Conservation (phyloP, 768 basidiomycete genomes). For the Pulveroboletus sp. region DNA sequence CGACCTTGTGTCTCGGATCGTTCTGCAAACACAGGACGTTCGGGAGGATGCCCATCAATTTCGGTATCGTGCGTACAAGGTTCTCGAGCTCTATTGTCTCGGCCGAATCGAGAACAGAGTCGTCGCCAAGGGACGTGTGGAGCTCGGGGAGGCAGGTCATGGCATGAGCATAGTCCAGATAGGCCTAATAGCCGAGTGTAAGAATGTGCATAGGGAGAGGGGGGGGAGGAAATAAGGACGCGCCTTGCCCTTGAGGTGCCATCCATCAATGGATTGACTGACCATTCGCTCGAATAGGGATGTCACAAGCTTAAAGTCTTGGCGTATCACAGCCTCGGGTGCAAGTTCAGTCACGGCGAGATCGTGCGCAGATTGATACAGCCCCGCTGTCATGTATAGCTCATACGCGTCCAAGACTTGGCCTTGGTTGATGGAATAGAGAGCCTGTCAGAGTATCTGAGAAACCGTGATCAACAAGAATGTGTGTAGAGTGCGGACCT, state of each 20-base stretch:
- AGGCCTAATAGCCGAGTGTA: constrained; percentile 39
- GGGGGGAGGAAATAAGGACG: constrained; percentile 4
- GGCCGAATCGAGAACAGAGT: constrained; percentile 41
- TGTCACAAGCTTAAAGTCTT: constrained; percentile 53
- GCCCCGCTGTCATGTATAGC: constrained; percentile 63
- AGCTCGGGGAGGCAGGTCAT: constrained; percentile 58
- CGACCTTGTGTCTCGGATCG: constrained; percentile 64
- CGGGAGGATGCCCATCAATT: constrained; percentile 62
- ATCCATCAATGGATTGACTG: constrained; percentile 56
- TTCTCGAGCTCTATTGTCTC: constrained; percentile 56
- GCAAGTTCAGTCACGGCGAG: constrained; percentile 84
- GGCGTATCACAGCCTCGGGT: constrained; percentile 73
- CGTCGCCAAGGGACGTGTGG: constrained; percentile 39
- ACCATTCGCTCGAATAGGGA: constrained; percentile 67
- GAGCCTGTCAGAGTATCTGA: constrained; percentile 46
- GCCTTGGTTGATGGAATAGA: constrained; percentile 55
- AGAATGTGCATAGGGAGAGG: neutral
- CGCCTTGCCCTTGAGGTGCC: constrained; percentile 85
- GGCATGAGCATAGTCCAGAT: constrained; percentile 67
- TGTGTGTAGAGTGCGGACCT: constrained; percentile 41
- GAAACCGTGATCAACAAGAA: neutral
- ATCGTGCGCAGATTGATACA: constrained; percentile 72
- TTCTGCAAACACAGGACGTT: constrained; percentile 55
- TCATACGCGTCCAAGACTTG: constrained; percentile 72
- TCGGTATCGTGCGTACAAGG: constrained; percentile 54